Evolutionary conservation across 768 basidiomycete genomes (phyloP).

Genomic region (Hypholoma fasciculare): DNA sequence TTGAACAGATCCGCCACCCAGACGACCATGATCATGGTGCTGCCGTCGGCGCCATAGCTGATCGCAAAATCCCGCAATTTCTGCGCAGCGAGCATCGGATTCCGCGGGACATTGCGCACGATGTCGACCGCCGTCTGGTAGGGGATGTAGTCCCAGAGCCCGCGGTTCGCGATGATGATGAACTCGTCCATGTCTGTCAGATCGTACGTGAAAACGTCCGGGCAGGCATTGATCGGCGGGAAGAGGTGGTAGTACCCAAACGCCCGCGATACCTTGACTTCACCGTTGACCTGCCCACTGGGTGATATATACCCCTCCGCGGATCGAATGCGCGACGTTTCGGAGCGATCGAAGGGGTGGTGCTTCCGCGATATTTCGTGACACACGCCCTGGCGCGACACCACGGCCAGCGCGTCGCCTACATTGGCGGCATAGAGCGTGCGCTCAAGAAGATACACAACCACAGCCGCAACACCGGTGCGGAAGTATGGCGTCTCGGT

Average conservation of each 20-base stretch:
- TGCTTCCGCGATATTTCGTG: constrained; percentile 77
- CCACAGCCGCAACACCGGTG: constrained; percentile 82
- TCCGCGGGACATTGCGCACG: constrained; percentile 81
- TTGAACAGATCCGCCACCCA: constrained; percentile 79
- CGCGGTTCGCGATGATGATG: constrained; percentile 91
- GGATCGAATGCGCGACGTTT: constrained; percentile 83
- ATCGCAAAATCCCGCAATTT: constrained; percentile 96
- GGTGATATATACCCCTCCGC: constrained; percentile 96
- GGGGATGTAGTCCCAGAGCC: constrained; percentile 91
- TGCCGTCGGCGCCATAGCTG: constrained; percentile 92
- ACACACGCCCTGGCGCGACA: constrained; percentile 76
- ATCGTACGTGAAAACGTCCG: constrained; percentile 69
- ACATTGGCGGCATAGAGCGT: constrained; percentile 89
- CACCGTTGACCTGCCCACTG: constrained; percentile 88
- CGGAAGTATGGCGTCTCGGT: constrained; percentile 52
- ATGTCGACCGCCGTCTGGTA: constrained; percentile 98
- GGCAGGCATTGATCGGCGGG: constrained; percentile 88
- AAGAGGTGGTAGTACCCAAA: constrained; percentile 92
- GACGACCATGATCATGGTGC: constrained; percentile 98
- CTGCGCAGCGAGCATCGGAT: constrained; percentile 84
- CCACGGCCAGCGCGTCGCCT: constrained; percentile 85
- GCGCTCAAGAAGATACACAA: constrained; percentile 79
- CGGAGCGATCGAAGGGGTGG: constrained; percentile 84
- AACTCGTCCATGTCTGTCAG: constrained; percentile 92
- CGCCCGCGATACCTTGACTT: constrained; percentile 87